A percentile compares a stretch with the other conserved stretches of the same genome.
Evolutionary conservation across 345 rosid genomes (phyloP).

Genomic region (Eucalyptus erythrocorys): DNA sequence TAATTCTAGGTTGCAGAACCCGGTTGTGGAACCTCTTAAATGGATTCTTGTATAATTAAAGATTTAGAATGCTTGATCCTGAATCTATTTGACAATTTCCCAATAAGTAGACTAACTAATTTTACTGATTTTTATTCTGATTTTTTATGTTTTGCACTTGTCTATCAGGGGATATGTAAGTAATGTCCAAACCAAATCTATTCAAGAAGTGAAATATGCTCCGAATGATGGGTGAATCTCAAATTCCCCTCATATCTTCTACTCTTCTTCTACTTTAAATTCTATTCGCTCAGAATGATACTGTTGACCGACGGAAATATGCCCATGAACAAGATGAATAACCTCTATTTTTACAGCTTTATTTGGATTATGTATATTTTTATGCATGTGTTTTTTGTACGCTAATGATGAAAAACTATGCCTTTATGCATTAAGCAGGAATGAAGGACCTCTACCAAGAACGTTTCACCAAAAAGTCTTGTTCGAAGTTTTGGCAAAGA

Average conservation of each 20-base stretch:
- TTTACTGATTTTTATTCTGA: too few relatives aligned
- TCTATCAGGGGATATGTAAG: neutral
- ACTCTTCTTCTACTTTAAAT: neutral
- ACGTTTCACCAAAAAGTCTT: neutral
- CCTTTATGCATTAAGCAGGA: neutral
- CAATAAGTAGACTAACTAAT: neutral
- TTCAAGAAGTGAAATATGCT: neutral
- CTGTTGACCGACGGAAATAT: neutral
- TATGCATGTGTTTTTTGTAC: too few relatives aligned
- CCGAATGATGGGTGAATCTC: neutral
- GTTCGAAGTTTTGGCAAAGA: conserved; percentile 17
- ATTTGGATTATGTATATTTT: too few relatives aligned
- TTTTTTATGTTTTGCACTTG: neutral
- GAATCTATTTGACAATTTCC: neutral
- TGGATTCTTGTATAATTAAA: too few relatives aligned
- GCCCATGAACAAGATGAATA: neutral
- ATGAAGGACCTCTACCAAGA: neutral
- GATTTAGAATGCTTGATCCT: too few relatives aligned
- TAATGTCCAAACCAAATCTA: conserved; percentile 2
- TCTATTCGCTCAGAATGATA: neutral
- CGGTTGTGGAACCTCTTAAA: too few relatives aligned
- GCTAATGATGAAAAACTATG: too few relatives aligned
- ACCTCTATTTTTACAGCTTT: neutral
- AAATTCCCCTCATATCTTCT: neutral
- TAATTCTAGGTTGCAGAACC: neutral